These are phyloP conservation scores for Telfairia occidentalis DNA, from an alignment of 331 rosid genomes.

Conservation along the genomic window DNA sequence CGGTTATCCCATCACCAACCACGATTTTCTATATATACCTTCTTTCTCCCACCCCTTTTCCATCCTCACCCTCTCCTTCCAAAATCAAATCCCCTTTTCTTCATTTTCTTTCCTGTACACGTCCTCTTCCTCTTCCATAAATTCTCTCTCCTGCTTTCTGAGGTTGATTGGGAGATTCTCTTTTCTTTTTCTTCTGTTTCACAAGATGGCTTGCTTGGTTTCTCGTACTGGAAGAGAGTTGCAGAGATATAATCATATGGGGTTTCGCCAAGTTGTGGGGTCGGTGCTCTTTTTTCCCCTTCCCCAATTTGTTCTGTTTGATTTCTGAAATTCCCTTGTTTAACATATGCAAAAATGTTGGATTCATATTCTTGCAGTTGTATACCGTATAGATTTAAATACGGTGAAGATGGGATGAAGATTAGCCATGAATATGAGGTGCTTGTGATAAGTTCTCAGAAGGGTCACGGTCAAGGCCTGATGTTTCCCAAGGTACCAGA, in stretches of 20 bases:
- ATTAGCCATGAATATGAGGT: slow-evolving; percentile 50
- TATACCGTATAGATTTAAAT: slow-evolving; percentile 76
- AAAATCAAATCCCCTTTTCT: too few species aligned
- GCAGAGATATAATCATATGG: slow-evolving; percentile 77
- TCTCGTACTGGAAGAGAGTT: slow-evolving; percentile 82
- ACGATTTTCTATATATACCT: slow-evolving; percentile 13
- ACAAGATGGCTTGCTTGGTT: slow-evolving; percentile 47
- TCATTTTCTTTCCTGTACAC: too few species aligned
- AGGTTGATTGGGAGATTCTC: neutral
- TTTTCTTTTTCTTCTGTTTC: neutral
- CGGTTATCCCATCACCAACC: slow-evolving; percentile 6
- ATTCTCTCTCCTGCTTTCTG: neutral
- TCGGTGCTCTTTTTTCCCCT: slow-evolving; percentile 15
- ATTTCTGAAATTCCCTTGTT: neutral
- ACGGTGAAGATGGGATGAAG: slow-evolving; percentile 26
- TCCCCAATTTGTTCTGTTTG: neutral
- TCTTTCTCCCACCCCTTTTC: neutral
- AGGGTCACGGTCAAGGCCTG: slow-evolving; percentile 58
- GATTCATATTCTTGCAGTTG: slow-evolving; percentile 48
- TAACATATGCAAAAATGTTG: neutral
- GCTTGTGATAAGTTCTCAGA: slow-evolving; percentile 80
- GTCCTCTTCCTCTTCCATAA: neutral
- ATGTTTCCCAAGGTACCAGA: slow-evolving; percentile 77
- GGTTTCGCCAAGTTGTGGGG: slow-evolving; percentile 98
- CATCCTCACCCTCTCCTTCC: neutral